Conservation (phyloP, 352 stramenopile species). For the Pythium coloratum region DNA sequence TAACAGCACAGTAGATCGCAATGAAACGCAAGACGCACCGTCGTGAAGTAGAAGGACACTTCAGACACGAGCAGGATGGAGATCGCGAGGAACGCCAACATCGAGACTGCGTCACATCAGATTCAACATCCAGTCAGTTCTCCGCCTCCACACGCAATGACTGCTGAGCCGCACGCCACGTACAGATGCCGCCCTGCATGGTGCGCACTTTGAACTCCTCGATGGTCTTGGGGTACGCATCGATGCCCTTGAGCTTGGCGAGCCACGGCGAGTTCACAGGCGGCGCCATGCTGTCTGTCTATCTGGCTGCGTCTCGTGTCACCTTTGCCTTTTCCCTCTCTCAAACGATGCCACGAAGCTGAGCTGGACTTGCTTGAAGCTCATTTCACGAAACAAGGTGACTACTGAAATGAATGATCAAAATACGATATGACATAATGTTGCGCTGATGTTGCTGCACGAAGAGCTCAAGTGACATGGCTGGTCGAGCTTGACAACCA, state of each 20-base stretch:
- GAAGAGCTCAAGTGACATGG: neutral
- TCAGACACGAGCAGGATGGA: constrained; percentile 67
- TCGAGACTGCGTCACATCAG: constrained; percentile 47
- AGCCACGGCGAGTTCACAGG: constrained; percentile 29
- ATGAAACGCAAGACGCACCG: constrained; percentile 24
- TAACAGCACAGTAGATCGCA: neutral
- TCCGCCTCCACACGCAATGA: too few relatives aligned
- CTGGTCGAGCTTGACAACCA: neutral
- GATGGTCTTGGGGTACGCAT: constrained; percentile 87
- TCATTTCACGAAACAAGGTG: constrained; percentile 23
- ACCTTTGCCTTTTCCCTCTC: neutral
- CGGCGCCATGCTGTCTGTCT: constrained; percentile 17
- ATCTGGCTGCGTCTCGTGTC: neutral
- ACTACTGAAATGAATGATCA: neutral
- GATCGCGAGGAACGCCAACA: constrained; percentile 71
- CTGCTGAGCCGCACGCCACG: constrained; percentile 15
- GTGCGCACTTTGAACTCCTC: constrained; percentile 89
- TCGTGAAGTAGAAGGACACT: constrained; percentile 73
- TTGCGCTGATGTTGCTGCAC: constrained; percentile 15
- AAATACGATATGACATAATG: neutral
- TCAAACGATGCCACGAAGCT: constrained; percentile 24
- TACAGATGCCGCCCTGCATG: constrained; percentile 77
- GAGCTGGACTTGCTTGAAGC: constrained; percentile 14
- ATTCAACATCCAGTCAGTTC: constrained; percentile 2
- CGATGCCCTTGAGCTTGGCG: constrained; percentile 46